phyloP scores from a whole-genome alignment of 2,329 filamentous ascomycete species.

The Colletotrichum viniferum region DNA sequence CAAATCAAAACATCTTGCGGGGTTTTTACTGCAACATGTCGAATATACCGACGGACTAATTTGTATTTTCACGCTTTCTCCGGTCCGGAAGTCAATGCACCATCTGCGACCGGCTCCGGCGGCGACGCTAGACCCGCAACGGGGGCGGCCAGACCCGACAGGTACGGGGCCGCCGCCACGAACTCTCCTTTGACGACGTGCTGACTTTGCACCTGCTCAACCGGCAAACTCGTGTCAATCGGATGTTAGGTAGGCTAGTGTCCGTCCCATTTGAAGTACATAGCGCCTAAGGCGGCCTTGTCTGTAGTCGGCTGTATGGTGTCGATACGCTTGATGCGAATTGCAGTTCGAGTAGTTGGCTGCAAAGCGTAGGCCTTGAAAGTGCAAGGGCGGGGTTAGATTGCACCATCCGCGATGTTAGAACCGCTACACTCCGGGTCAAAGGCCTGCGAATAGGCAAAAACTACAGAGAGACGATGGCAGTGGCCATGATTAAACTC shows the following conservation, averaged over 20 bases:
- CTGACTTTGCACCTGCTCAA: background rate
- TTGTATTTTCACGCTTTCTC: background rate
- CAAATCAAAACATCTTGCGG: no score
- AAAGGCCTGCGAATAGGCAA: background rate
- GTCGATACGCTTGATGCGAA: background rate
- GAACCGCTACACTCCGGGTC: rapidly evolving
- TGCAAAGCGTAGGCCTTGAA: rapidly evolving
- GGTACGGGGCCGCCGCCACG: background rate
- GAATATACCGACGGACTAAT: rapidly evolving
- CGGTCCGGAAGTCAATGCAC: background rate
- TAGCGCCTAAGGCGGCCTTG: background rate
- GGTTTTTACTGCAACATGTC: background rate
- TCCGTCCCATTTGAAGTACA: background rate
- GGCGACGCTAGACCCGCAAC: background rate
- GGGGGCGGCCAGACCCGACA: background rate
- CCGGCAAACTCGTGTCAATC: background rate
- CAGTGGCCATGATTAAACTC: background rate
- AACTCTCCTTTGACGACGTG: background rate
- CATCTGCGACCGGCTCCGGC: background rate
- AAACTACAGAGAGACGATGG: background rate
- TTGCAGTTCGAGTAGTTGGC: background rate
- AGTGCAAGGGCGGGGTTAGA: background rate
- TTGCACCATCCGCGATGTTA: background rate
- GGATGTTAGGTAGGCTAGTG: background rate
- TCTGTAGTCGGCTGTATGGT: rapidly evolving